Base-by-base conservation (phyloP, 2,329 filamentous ascomycete genomes). In the Pseudohalonectria lignicola region DNA sequence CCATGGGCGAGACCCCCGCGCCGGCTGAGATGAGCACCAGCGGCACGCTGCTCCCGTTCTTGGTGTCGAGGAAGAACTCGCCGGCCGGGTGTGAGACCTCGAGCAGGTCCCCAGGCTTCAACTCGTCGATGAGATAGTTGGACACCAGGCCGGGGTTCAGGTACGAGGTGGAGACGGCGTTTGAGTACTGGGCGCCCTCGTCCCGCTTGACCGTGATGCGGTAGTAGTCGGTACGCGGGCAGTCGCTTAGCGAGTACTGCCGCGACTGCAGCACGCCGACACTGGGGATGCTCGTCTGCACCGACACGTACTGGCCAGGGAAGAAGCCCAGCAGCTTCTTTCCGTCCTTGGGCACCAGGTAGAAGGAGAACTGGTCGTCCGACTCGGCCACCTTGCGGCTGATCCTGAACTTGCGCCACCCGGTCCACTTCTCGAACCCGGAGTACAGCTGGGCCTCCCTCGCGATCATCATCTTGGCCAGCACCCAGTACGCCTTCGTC, bases 131-230 rank as follows among this genome's bases (percentile, higher is more conserved):
- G 26, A 87, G 63, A 30, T 81, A 61, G 51, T 84, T 86, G 36
- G 79, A 85, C 15, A 87, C 69, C 42, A 77, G 69, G 19, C 82
- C 81, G 0, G 76, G 71, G 47, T 76, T 66, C 16, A 67, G 57
- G 45, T 62, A 58, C 16, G 66, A 62, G 33, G 57, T 54, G 1
- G 64, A 58, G n/a, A 69, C 59, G 3, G 61, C 53, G 34, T 56
- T 57, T 42, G 54, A 49, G 39, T 54, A 56, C 42, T 66, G 60
- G 12, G 74, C 50, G 4, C 76, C 78, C 2, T 61, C 54, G 49
- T 86, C 79, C 42, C 68, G 72, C 66, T 85, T 85, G 40, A 87
- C 69, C 36, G 71, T 82, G 57, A 86, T 79, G 21, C 82, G 74
- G 57, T 83, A 82, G 55, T 78, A 73, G 36, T 74, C 66, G 8